Percentiles rank a stretch among this genome's conserved stretches.
Evolutionary conservation across 495 filamentous ascomycete genomes (phyloP).

Genomic region (Clohesyomyces aquaticus): DNA sequence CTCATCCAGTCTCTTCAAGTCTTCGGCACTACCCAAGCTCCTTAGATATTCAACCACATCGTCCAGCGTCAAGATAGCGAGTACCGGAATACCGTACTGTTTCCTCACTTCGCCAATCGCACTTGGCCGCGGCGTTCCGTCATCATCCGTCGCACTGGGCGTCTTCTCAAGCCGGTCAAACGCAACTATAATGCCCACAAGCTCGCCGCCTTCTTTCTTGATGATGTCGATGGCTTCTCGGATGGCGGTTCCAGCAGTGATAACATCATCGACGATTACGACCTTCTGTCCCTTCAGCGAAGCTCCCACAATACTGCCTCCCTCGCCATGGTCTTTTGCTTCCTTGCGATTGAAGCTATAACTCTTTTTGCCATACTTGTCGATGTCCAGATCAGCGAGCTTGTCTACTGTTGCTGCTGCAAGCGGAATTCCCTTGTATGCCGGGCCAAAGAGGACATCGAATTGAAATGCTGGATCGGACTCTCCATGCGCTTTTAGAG

Average conservation of each 20-base stretch:
- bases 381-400: slow-evolving; percentile 64
- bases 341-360: slow-evolving; percentile 97
- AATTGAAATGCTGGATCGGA: slow-evolving; percentile 56
- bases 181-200: slow-evolving; percentile 84
- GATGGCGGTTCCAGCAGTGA: slow-evolving; percentile 92
- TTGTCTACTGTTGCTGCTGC: slow-evolving; percentile 72
- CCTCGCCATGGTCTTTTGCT: slow-evolving; percentile 91
- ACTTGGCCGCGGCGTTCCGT: slow-evolving; percentile 44
- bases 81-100: slow-evolving; percentile 56
- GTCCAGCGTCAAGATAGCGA: slow-evolving; percentile 59
- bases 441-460: slow-evolving; percentile 79
- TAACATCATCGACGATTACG: slow-evolving; percentile 92
- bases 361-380: slow-evolving; percentile 59
- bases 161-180: slow-evolving; percentile 88
- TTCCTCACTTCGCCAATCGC: slow-evolving; percentile 75
- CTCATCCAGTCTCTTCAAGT: slow-evolving; percentile 73
- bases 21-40: slow-evolving; percentile 57
- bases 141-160: slow-evolving; percentile 47
- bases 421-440: slow-evolving; percentile 94
- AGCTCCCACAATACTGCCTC: slow-evolving; percentile 87
- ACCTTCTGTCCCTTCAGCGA: slow-evolving; percentile 80
- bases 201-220: slow-evolving; percentile 72
- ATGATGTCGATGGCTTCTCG: slow-evolving; percentile 88
- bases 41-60: slow-evolving; percentile 76
- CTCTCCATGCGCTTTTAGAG: slow-evolving; percentile 56